Percentiles rank a stretch among this genome's conserved stretches.
These are phyloP conservation scores for Penicillium waksmanii DNA, from an alignment of 495 filamentous ascomycete genomes.

Conservation along the genomic window DNA sequence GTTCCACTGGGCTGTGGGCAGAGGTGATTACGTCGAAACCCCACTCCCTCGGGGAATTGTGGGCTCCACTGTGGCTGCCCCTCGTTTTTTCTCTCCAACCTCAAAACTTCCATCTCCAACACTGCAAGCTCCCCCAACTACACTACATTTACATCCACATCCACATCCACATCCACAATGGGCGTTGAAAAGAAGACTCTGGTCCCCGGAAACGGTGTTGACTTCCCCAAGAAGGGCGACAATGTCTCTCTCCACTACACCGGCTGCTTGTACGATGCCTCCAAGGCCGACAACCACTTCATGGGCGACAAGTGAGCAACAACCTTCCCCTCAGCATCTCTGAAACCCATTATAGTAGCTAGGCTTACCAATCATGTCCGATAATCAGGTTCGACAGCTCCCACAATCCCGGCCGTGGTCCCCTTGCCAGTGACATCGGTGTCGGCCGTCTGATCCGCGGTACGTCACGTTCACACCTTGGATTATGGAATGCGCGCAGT, in stretches of 20 bases:
- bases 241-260: constrained; percentile 81
- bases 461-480: constrained; percentile 33
- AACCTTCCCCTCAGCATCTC: not conserved
- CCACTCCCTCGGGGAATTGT: not conserved
- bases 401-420: constrained; percentile 46
- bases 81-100: constrained; percentile 11
- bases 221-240: constrained; percentile 64
- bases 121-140: not conserved
- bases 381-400: constrained; percentile 77
- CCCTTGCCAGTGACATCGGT: constrained; percentile 70
- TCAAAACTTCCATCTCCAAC: not conserved
- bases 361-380: constrained; percentile 6
- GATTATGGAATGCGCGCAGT: not conserved
- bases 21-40: not conserved
- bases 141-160: not conserved
- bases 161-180: constrained; percentile 45
- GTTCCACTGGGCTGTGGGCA: too few species aligned
- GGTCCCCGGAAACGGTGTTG: constrained; percentile 52
- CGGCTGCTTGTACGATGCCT: constrained; percentile 73
- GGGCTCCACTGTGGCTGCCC: constrained; percentile 2
- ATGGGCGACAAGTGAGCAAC: constrained; percentile 55
- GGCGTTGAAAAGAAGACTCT: constrained; percentile 55
- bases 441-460: constrained; percentile 79
- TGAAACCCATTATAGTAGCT: not conserved
- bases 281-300: constrained; percentile 44